These are phyloP conservation scores for Lactifluus pinguis DNA, from an alignment of 768 basidiomycete species.

Conservation along the genomic window DNA sequence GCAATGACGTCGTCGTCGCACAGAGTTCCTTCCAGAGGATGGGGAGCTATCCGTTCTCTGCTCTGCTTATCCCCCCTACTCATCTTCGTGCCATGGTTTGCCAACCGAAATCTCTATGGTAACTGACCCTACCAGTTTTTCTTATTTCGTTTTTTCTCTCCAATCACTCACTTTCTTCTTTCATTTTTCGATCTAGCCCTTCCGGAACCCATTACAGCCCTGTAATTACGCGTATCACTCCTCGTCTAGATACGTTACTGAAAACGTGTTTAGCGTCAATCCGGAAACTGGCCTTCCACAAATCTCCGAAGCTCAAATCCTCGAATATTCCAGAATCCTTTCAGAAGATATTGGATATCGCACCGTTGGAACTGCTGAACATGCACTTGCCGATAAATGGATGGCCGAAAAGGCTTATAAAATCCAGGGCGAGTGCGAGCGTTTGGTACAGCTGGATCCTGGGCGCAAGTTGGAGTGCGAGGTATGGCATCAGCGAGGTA, in stretches of 20 bases:
- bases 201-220: slow-evolving; percentile 16
- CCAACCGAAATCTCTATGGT: slow-evolving; percentile 31
- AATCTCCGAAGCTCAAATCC: slow-evolving; percentile 62
- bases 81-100: slow-evolving; percentile 37
- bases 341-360: slow-evolving; percentile 87
- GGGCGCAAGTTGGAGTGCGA: slow-evolving; percentile 74
- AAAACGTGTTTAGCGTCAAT: slow-evolving; percentile 26
- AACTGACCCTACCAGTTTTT: neutral
- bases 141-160: no score
- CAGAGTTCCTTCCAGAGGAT: slow-evolving; percentile 17
- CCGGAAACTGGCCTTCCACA: slow-evolving; percentile 52
- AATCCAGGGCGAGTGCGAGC: slow-evolving; percentile 55
- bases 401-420: slow-evolving; percentile 58
- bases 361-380: slow-evolving; percentile 85
- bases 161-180: neutral
- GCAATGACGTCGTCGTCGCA: neutral
- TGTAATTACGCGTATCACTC: slow-evolving; percentile 5
- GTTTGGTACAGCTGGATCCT: slow-evolving; percentile 25
- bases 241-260: neutral
- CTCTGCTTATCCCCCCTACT: slow-evolving; percentile 46
- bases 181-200: slow-evolving; percentile 9
- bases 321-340: slow-evolving; percentile 52
- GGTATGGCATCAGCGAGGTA: slow-evolving; percentile 84
- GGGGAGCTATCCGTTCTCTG: slow-evolving; percentile 52
- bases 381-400: slow-evolving; percentile 78